Conservation (phyloP, 2,329 filamentous ascomycete species). For the Cladophialophora carrionii region DNA sequence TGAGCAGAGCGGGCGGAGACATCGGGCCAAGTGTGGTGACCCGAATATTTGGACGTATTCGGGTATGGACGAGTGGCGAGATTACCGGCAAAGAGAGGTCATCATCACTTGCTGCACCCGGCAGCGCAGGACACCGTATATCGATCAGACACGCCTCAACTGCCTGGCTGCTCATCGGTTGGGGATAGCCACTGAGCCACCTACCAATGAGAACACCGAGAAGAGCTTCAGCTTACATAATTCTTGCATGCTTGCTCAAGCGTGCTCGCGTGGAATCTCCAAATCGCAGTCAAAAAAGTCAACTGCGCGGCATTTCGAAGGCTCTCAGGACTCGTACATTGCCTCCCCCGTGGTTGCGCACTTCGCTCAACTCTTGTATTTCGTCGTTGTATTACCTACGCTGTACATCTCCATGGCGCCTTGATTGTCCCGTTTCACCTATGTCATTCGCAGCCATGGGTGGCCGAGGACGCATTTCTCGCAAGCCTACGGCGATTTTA, state of each 20-base stretch:
- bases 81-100: background rate
- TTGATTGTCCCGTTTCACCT: constrained; percentile 10
- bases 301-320: constrained; percentile 7
- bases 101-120: background rate
- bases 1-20: background rate
- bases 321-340: background rate
- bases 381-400: background rate
- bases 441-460: constrained; percentile 10
- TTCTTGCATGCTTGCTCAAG: background rate
- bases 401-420: constrained; percentile 22
- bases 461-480: constrained; percentile 29
- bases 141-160: background rate
- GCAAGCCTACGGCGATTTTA: constrained; percentile 19
- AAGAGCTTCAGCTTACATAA: constrained; percentile 9
- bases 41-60: constrained; percentile 17
- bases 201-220: background rate
- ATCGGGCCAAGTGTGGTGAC: background rate
- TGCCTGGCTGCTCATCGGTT: background rate
- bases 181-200: background rate
- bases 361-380: constrained; percentile 7
- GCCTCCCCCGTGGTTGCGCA: background rate
- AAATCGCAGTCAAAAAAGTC: constrained; percentile 12
- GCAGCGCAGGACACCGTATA: background rate
- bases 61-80: background rate
- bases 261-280: constrained; percentile 3